Evolutionary conservation across 306 rosid genomes (phyloP), one percentile per base, ranked within the genome.

Genomic region (Cyclanthera cordifolia): DNA sequence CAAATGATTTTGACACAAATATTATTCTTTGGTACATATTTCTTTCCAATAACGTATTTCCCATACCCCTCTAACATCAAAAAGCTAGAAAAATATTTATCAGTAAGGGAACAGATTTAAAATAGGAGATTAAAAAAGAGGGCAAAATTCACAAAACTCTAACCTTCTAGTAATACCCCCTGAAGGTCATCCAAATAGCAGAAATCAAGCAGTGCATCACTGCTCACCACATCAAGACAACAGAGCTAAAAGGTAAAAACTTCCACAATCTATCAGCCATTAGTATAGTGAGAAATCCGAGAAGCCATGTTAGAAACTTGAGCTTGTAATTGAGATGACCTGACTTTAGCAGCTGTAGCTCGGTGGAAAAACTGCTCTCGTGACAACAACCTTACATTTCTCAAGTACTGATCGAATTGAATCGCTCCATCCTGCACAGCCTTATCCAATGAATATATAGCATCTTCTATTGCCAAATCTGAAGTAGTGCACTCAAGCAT

Each of bases 231-330:
- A 32, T 63, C 17, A 63, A 63, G 84, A 37, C 52, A 64, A 25
- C n/a, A 64, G 49, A 23, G 53, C 32, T 1, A 21, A 46, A 39
- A 41, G 53, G 19, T n/a, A n/a, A 23, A 68, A 45, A 46, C 15
- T 14, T 13, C 54, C 53, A 65, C 70, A 45, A 65, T 15, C 6
- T 54, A 39, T 72, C 75, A 72, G 69, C 68, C 27, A 45, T 47
- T 28, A 5, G 64, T 84, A 78, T 80, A 93, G 58, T 86, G 96
- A 3, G 87, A 79, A 71, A 52, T 82, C 85, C 96, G 67, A 0
- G 87, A 61, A 37, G 96, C 87, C 94, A 93, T 89, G 76, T 73
- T 84, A 11, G 96, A 84, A 75, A 89, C 98, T 82, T 89, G 98
- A 70, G 94, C 77, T 69, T 89, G 96, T 87, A 92, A 81, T 70